phyloP scores from a whole-genome alignment of 768 basidiomycete species.

The Pleurotus pulmonarius region DNA sequence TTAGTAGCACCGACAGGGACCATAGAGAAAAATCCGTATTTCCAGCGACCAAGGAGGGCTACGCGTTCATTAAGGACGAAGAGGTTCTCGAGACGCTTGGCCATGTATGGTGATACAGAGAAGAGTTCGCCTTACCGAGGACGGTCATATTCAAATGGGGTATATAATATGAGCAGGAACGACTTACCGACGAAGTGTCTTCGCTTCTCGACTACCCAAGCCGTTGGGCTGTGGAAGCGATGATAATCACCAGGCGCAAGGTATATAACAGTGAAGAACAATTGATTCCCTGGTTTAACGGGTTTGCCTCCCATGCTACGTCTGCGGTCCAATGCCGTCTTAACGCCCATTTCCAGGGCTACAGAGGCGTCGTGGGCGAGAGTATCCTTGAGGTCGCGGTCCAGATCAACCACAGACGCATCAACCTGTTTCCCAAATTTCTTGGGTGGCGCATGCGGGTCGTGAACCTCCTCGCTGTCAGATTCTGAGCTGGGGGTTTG shows the following conservation, averaged over 20 bases:
- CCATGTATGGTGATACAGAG: slow-evolving; percentile 95
- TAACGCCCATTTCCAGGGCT: slow-evolving; percentile 66
- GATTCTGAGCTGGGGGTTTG: slow-evolving; percentile 12
- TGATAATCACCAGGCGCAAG: slow-evolving; percentile 99
- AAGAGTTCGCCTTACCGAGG: slow-evolving; percentile 75
- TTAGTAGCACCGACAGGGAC: slow-evolving; percentile 98
- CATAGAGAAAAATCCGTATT: slow-evolving; percentile 95
- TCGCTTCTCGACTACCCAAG: slow-evolving; percentile 96
- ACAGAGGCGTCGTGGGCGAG: slow-evolving; percentile 68
- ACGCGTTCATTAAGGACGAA: slow-evolving; percentile 99
- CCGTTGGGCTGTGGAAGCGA: slow-evolving; percentile 91
- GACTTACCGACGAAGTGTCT: slow-evolving; percentile 88
- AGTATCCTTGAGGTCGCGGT: slow-evolving; percentile 47
- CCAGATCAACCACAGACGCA: slow-evolving; percentile 66
- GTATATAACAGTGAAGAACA: slow-evolving; percentile 95
- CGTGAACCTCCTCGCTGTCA: slow-evolving; percentile 8
- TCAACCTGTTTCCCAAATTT: slow-evolving; percentile 72
- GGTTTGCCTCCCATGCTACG: slow-evolving; percentile 40
- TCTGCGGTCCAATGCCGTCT: slow-evolving; percentile 28
- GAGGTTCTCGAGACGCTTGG: slow-evolving; percentile 83
- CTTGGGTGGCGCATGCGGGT: slow-evolving; percentile 23
- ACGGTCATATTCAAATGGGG: background rate
- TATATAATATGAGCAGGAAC: background rate
- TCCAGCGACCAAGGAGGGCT: slow-evolving; percentile 91
- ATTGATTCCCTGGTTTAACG: slow-evolving; percentile 71